Percentiles rank a stretch among this genome's conserved stretches.
phyloP scores from a whole-genome alignment of 352 stramenopile species.

The Pythium vanterpoolii region DNA sequence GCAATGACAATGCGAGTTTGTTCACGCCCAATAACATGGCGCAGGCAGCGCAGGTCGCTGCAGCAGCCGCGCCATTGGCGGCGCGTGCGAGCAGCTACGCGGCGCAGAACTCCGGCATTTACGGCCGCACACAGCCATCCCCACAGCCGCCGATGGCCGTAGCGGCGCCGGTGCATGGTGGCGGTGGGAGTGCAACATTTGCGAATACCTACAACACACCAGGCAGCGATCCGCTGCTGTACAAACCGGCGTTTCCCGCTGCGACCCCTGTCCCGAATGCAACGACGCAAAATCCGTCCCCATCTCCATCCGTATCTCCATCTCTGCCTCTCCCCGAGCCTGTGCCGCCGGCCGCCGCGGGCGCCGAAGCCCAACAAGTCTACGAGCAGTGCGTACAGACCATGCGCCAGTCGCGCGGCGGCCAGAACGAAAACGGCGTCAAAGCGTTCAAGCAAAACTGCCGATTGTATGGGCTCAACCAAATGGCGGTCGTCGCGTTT shows the following conservation, averaged over 20 bases:
- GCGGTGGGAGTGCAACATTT: neutral
- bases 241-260: conserved; percentile 17
- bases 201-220: neutral
- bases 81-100: neutral
- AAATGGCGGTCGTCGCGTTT: conserved; percentile 59
- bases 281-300: conserved; percentile 36
- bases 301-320: too few species aligned
- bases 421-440: conserved; percentile 66
- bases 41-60: neutral
- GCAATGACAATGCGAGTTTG: too few species aligned
- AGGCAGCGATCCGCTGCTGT: neutral
- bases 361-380: conserved; percentile 67
- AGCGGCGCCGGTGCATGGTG: neutral
- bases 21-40: too few species aligned
- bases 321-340: conserved; percentile 46
- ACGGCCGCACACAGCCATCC: neutral
- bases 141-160: neutral
- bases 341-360: conserved; percentile 53
- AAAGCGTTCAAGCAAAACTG: conserved; percentile 76
- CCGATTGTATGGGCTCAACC: conserved; percentile 65
- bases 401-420: conserved; percentile 72
- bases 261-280: conserved; percentile 17
- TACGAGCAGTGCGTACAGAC: conserved; percentile 74
- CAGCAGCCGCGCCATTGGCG: neutral
- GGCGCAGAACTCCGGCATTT: neutral